Base-by-base conservation (phyloP, 805 yeast genomes). In the Brettanomyces sp. region DNA sequence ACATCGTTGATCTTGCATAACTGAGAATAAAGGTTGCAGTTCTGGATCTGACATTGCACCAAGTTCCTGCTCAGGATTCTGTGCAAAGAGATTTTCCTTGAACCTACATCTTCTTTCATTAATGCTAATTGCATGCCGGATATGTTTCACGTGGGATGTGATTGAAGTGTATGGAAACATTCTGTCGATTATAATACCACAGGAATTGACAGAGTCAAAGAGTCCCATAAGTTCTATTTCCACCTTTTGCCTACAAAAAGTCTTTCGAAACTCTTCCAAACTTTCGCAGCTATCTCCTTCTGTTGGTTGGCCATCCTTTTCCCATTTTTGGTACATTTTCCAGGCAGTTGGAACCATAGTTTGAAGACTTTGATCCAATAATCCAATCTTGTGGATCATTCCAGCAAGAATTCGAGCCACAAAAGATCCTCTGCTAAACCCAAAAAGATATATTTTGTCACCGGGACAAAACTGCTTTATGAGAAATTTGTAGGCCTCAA, bases 161-260 rank as follows among this genome's bases (percentile, higher is more conserved):
- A 72, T 65, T 2, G 79, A 72, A 1, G 81, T 69, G 50, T 67
- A 78, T 0, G 86, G 85, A 50, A 80, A 81, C 56, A 77, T 50
- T 36, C 77, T 60, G 53, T 80, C 85, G 38, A 77, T 64, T 4
- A 80, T 47, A 8, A 80, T 53, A 0, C 88, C 88, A 21, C 80
- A 80, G 1, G 86, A 79, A 55, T 79, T 80, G 18, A 81, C 79
- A 0, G 85, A 76, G 60, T 82, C 89, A 73, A 82, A 82, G 18
- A 82, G 59, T 0, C 88, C 88, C 71, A 81, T 74, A 48, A 80
- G 79, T 50, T 73, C 72, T 42, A 82, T 68, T 7, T 54, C 55
- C 3, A 77, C 73, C 2, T 59, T 53, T 4, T 63, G 59, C 4
- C 65, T 53, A 42, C 78, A 71, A 55, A 81, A 82, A 0, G 81